Evolutionary conservation across 805 yeast species (phyloP), one percentile per base, ranked within the genome.

Genomic region (Kazachstania psychrophila): DNA sequence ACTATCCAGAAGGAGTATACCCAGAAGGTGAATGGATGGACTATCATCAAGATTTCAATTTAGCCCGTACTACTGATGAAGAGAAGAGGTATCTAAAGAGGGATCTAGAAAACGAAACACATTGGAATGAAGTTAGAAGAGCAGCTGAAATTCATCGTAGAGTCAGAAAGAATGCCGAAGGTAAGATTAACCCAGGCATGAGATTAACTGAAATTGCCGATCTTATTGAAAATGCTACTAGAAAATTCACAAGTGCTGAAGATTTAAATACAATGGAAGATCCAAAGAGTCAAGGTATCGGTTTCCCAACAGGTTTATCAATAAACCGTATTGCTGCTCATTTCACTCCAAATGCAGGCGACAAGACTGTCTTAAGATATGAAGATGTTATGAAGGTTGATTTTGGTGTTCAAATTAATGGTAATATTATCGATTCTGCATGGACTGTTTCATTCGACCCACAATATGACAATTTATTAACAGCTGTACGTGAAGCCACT

Each of bases 261-360:
- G 80, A 77, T 49, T 69, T 76, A 29, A 70, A 73, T 22, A 69
- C 72, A 42, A 50, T 50, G 49, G 56, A 49, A 4, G 45, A 49
- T 31, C 61, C 60, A 13, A 55, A 56, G 33, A 59, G 64, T 18
- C 92, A 86, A 13, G 99, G 99, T 27, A 76, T 88, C 51, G 99
- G 97, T 5, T 92, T 92, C 71, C 99, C 99, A 34, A 87, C 96
- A n/a, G 99, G 99, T 41, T 72, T 92, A 27, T 85, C 95, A 1
- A 61, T 89, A 45, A 92, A 92, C 62, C 83, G 87, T 55, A 79
- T 86, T 55, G 99, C 99, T 18, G 98, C 98, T 0, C 99, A 92
- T 59, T 92, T 87, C 62, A 89, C 97, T 0, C 98, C 98, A 11
- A 92, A 92, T 63, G 80, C 89, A 5, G 95, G 95, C 10, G 98